Evolutionary conservation across 768 basidiomycete species (phyloP).

Genomic region (Wakefieldia striispora): DNA sequence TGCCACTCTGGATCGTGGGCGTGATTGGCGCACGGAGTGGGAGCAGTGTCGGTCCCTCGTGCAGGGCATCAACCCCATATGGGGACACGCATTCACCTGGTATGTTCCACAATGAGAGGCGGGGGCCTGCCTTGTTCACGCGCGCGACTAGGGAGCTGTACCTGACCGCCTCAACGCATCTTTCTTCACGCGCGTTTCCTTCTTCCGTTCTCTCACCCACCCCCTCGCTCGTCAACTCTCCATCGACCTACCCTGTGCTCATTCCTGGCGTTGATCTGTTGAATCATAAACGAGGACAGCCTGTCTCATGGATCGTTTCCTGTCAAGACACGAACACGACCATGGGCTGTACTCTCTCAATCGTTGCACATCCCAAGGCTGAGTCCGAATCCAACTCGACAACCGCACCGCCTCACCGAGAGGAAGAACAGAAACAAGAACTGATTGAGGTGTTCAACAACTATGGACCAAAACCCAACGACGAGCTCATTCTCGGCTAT

Average conservation of each 20-base stretch:
- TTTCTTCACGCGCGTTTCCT: conserved; percentile 89
- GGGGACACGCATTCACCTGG: conserved; percentile 66
- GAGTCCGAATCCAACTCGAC: not conserved
- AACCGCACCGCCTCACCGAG: not conserved
- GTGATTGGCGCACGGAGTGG: conserved; percentile 66
- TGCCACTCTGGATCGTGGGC: conserved; percentile 66
- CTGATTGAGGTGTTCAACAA: conserved; percentile 69
- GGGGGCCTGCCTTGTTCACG: conserved; percentile 23
- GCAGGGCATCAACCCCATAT: conserved; percentile 32
- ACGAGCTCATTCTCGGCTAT: conserved; percentile 88
- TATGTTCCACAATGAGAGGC: conserved; percentile 30
- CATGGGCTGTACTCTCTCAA: conserved; percentile 43
- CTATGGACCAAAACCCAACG: conserved; percentile 88
- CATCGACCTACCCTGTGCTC: conserved; percentile 68
- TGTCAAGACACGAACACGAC: conserved; percentile 25
- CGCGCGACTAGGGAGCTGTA: conserved; percentile 61
- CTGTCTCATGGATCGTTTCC: conserved; percentile 78
- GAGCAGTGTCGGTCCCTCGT: conserved; percentile 46
- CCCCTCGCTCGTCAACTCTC: conserved; percentile 50
- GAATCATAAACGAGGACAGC: conserved; percentile 79
- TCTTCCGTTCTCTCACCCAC: conserved; percentile 67
- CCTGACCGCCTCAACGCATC: conserved; percentile 67
- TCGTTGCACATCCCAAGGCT: conserved; percentile 51
- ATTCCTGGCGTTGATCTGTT: conserved; percentile 85
- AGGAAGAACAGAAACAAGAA: conserved; percentile 32